Evolutionary conservation across 164 flowering plant genomes (phyloP).

Genomic region (Aristolochia californica): DNA sequence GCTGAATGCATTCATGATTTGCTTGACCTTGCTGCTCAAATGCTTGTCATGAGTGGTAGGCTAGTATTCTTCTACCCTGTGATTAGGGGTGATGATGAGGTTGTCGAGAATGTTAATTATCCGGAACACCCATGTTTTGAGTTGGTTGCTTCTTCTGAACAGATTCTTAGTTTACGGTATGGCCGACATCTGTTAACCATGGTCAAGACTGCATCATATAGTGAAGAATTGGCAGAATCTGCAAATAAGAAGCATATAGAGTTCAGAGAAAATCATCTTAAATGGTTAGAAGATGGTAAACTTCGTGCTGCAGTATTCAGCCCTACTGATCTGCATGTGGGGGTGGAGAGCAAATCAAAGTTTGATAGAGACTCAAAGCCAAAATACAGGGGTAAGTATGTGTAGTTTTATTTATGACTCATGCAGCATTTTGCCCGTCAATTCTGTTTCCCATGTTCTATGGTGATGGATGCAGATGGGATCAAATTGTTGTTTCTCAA

Average conservation of each 20-base stretch:
- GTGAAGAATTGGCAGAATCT: slow-evolving; percentile 48
- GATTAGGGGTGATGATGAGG: slow-evolving; percentile 49
- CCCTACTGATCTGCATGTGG: slow-evolving; percentile 22
- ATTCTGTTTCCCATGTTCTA: too few species aligned
- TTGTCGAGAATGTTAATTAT: slow-evolving; percentile 25
- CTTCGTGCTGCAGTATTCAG: slow-evolving; percentile 83
- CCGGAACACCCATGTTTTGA: slow-evolving; percentile 82
- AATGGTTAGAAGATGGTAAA: slow-evolving; percentile 94
- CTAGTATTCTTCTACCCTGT: slow-evolving; percentile 91
- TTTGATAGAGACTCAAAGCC: slow-evolving; percentile 52
- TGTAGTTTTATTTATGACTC: slow-evolving; percentile 20
- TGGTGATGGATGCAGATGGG: too few species aligned
- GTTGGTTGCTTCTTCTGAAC: slow-evolving; percentile 60
- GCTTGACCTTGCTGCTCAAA: slow-evolving; percentile 76
- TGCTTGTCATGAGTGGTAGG: slow-evolving; percentile 84
- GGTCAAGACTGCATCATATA: slow-evolving; percentile 65
- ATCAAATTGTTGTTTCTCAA: too few species aligned
- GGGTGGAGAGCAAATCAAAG: slow-evolving; percentile 21
- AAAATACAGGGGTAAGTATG: slow-evolving; percentile 89
- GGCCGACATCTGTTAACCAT: slow-evolving; percentile 81
- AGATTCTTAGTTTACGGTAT: slow-evolving; percentile 86
- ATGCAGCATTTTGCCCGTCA: too few species aligned
- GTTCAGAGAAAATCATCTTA: slow-evolving; percentile 77
- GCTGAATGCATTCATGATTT: slow-evolving; percentile 91
- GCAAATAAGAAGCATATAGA: slow-evolving; percentile 67